Evolutionary conservation across 1,139 yeast genomes (phyloP), one percentile per base, ranked within the genome.

Genomic region (Nadsonia commutata): DNA sequence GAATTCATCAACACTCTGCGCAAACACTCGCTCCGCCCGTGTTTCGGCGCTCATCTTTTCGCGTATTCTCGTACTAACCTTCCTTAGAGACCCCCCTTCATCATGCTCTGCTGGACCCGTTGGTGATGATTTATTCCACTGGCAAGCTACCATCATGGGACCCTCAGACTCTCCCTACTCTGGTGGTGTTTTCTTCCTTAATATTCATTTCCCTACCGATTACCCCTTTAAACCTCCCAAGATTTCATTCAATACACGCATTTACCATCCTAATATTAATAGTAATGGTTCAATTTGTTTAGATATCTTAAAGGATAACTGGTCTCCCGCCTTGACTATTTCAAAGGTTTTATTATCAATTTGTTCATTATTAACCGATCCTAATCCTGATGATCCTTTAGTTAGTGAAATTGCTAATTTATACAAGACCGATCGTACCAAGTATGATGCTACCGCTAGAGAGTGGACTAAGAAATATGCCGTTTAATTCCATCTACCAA

Each of bases 381-480:
- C 98, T 45, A 90, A 90, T 61, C 98, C 98, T 27, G 98, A 90
- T 64, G 98, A 90, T 71, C 98, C 98, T 48, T 77, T 93, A 62
- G 99, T 90, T 41, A 97, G 97, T 21, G 98, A 90, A 67, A 90
- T 90, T 57, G 98, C 98, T 48, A 94, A 90, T 62, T 78, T 86
- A 53, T 93, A 90, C 72, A 88, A 88, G 72, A 85, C 86, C 54
- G 97, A 90, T 68, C 76, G 94, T 63, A 72, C 86, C 47, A 84
- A 88, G 66, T 90, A 88, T 64, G 97, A 90, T 68, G 85, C 95
- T 53, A 88, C 95, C 49, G 99, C 99, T 46, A 80, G 82, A 62
- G 99, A 90, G 70, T 90, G 98, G 97, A 90, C 98, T 43, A 82
- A 90, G 71, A 90, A 90, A 69, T 90, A 84, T 65, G 98, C 98